Percentiles rank a stretch among this genome's conserved stretches.
Evolutionary conservation across 495 filamentous ascomycete species (phyloP).

Genomic region (Penicillium crystallinum): DNA sequence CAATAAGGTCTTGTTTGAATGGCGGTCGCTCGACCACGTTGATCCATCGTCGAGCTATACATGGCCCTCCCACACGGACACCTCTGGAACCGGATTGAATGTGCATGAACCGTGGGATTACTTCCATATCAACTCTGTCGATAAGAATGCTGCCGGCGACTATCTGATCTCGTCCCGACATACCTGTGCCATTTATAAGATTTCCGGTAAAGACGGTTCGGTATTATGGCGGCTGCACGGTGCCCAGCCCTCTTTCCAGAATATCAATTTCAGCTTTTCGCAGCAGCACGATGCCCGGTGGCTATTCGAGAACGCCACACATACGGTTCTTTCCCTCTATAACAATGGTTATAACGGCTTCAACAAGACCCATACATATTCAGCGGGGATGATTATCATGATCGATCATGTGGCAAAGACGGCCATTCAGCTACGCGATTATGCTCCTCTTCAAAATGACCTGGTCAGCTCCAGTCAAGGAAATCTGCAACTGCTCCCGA

Average conservation of each 20-base stretch:
- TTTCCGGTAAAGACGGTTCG: conserved; percentile 53
- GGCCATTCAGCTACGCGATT: conserved; percentile 43
- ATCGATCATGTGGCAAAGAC: conserved; percentile 50
- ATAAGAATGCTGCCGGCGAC: conserved; percentile 52
- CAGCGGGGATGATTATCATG: conserved; percentile 53
- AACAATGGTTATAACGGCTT: conserved; percentile 52
- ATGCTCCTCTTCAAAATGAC: conserved; percentile 34
- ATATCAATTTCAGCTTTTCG: conserved; percentile 51
- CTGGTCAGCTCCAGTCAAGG: conserved; percentile 57
- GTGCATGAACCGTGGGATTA: conserved; percentile 53
- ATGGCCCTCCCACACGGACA: conserved; percentile 42
- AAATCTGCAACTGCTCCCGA: conserved; percentile 52
- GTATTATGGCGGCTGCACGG: conserved; percentile 56
- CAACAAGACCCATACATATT: conserved; percentile 44
- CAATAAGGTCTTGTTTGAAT: conserved; percentile 48
- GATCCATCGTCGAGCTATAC: conserved; percentile 44
- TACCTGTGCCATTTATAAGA: conserved; percentile 53
- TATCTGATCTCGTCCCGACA: conserved; percentile 58
- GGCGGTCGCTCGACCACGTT: conserved; percentile 48
- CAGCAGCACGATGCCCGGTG: conserved; percentile 61
- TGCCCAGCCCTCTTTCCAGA: conserved; percentile 41
- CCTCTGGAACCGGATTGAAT: conserved; percentile 40
- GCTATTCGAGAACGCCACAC: conserved; percentile 46
- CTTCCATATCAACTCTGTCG: conserved; percentile 62
- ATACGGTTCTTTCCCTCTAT: conserved; percentile 49